Evolutionary conservation across 2,329 filamentous ascomycete species (phyloP).

Genomic region (Xylariomycetidae sp.): DNA sequence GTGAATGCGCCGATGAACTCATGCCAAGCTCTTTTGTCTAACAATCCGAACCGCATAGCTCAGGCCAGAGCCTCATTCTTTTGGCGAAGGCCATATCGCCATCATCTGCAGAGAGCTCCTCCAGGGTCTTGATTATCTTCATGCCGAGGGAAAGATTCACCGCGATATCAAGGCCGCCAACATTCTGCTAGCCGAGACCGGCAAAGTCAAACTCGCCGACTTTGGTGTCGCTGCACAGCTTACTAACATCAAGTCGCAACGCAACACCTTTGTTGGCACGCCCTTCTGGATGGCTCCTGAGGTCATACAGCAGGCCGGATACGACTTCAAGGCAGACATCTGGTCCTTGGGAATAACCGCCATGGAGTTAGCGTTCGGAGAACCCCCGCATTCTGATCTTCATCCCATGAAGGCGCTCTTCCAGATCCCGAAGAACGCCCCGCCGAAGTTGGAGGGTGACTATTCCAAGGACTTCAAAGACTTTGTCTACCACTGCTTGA

Average conservation of each 20-base stretch:
- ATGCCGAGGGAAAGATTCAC: slow-evolving; percentile 91
- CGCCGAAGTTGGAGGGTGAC: slow-evolving; percentile 76
- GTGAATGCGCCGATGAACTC: too few relatives aligned
- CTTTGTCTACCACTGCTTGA: slow-evolving; percentile 82
- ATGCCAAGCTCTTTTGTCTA: too few relatives aligned
- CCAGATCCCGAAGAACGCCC: slow-evolving; percentile 80
- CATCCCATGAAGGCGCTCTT: slow-evolving; percentile 95
- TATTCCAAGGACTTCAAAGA: slow-evolving; percentile 92
- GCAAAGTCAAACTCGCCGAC: slow-evolving; percentile 92
- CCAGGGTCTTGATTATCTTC: slow-evolving; percentile 84
- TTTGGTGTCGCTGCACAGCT: slow-evolving; percentile 96
- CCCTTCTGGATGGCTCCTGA: slow-evolving; percentile 98
- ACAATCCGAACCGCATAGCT: too few relatives aligned
- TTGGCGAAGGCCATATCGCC: slow-evolving; percentile 85
- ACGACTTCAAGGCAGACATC: slow-evolving; percentile 86
- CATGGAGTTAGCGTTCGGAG: slow-evolving; percentile 81
- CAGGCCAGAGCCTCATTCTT: slow-evolving; percentile 68
- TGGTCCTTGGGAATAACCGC: slow-evolving; percentile 92
- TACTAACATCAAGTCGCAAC: slow-evolving; percentile 94
- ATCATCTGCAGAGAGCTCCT: slow-evolving; percentile 91
- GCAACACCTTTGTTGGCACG: slow-evolving; percentile 95
- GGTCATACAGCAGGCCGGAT: slow-evolving; percentile 79
- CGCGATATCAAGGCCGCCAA: slow-evolving; percentile 97
- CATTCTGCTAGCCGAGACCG: slow-evolving; percentile 81
- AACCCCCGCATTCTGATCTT: slow-evolving; percentile 78